Evolutionary conservation across 2,329 filamentous ascomycete genomes (phyloP), one percentile per base, ranked within the genome.

Genomic region (Talaromyces sp.): DNA sequence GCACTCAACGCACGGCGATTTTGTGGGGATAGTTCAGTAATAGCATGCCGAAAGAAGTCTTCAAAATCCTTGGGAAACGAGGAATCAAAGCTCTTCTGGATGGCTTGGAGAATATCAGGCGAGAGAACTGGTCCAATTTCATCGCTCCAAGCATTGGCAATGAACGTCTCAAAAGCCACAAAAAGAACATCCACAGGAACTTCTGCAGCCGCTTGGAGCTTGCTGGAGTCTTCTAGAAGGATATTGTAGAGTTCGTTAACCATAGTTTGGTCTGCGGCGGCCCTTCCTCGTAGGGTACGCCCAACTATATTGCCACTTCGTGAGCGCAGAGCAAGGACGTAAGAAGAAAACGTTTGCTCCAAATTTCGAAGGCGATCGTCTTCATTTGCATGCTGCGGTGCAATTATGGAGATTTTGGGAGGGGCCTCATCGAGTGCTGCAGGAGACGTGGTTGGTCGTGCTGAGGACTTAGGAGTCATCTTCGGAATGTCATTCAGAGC

Each of bases 191-290:
- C 92, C 9, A 93, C 86, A 3, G 87, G 84, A 9, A 90, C 82
- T 62, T 96, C 91, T 0, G 86, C 83, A 1, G 90, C 86, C 10
- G 87, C 80, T 58, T 96, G 89, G 64, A 90, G 83, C 68, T 91
- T 91, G 57, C 86, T 88, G 0, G 92, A 90, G 64, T 89, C 89
- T 71, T 96, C 92, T 19, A 96, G 86, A 14, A 97, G 82, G 35
- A 87, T 84, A 70, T 96, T 96, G 76, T 96, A 97, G 1, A 97
- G 80, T 67, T 96, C 91, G 68, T 96, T 96, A 66, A 96, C 89
- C 1, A 85, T 80, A 7, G 93, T 82, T 69, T 93, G 89, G 70
- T 96, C 90, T 2, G 88, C 90, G 29, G 78, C 76, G 11, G 82
- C 80, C 61, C 93, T 84, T 65, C 86, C 88, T 55, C 92, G 84